Conservation (phyloP, 2,329 filamentous ascomycete genomes). For the Pseudopithomyces maydicus region DNA sequence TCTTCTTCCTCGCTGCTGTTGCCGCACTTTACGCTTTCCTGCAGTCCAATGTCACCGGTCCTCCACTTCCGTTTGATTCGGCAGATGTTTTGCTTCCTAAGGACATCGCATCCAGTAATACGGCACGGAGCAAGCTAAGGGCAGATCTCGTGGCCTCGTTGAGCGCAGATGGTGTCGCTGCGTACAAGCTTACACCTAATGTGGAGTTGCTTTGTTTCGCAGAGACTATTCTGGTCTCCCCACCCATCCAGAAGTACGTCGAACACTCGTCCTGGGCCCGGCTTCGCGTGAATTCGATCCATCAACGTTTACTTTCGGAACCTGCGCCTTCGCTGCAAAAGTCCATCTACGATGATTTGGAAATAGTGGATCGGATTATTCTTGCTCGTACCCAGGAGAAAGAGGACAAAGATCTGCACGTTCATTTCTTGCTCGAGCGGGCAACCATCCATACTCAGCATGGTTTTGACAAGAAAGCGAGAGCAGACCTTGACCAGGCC, state of each 20-base stretch:
- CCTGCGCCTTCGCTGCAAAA: constrained; percentile 64
- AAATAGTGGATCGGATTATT: constrained; percentile 56
- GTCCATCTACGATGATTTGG: constrained; percentile 64
- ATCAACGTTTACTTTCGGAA: constrained; percentile 71
- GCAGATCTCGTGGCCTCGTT: constrained; percentile 70
- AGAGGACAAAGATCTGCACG: constrained; percentile 40
- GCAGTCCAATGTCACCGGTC: constrained; percentile 87
- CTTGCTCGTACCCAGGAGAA: constrained; percentile 24
- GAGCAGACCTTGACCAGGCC: constrained; percentile 71
- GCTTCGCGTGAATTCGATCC: constrained; percentile 74
- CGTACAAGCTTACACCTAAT: constrained; percentile 82
- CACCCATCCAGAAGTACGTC: constrained; percentile 52
- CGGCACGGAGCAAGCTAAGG: constrained; percentile 45
- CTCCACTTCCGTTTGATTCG: constrained; percentile 68
- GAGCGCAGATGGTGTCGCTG: constrained; percentile 81
- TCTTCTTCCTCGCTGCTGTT: constrained; percentile 63
- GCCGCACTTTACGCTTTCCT: constrained; percentile 78
- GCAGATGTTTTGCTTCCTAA: constrained; percentile 57
- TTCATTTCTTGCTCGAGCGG: constrained; percentile 79
- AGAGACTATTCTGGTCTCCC: constrained; percentile 61
- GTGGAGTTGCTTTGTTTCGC: constrained; percentile 85
- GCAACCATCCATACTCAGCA: constrained; percentile 84
- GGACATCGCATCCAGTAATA: constrained; percentile 46
- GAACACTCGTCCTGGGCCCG: constrained; percentile 63
- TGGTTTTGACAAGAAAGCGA: constrained; percentile 77